Percentiles rank a stretch among this genome's conserved stretches.
These are phyloP conservation scores for Skeletonema tropicum DNA, from an alignment of 108 stramenopile genomes.

Conservation along the genomic window DNA sequence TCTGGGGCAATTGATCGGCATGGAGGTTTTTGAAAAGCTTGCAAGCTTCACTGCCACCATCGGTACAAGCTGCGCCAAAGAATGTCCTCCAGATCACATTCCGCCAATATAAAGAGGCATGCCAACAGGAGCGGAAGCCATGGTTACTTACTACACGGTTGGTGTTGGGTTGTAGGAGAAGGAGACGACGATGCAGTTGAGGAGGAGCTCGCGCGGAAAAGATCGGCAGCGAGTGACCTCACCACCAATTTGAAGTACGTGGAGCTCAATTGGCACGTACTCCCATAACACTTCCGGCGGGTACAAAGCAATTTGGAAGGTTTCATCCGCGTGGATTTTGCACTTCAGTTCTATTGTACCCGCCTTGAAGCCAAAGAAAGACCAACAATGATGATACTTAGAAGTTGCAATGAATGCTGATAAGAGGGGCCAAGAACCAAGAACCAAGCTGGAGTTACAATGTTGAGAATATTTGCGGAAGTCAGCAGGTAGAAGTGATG, in stretches of 20 bases:
- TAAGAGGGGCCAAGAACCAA: too few species aligned
- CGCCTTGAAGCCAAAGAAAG: too few species aligned
- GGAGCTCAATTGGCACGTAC: not conserved
- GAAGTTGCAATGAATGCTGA: too few species aligned
- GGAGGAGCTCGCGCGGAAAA: constrained; percentile 2
- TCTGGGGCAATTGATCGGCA: not conserved
- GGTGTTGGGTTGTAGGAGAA: constrained; percentile 1
- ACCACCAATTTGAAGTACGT: constrained; percentile 3
- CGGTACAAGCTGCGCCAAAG: not conserved
- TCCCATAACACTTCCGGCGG: constrained; percentile 4
- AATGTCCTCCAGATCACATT: not conserved
- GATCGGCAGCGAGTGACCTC: constrained; percentile 5
- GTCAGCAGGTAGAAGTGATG: too few species aligned
- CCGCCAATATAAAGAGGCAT: not conserved
- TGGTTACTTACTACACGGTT: constrained; percentile 4
- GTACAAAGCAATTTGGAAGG: not conserved
- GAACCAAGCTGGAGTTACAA: too few species aligned
- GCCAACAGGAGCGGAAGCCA: not conserved
- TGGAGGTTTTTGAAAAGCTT: not conserved
- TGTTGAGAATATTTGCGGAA: too few species aligned
- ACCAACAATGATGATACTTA: too few species aligned
- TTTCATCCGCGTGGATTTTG: not conserved
- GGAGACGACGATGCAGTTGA: not conserved
- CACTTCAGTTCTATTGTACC: not conserved
- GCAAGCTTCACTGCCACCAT: not conserved